Evolutionary conservation across 225 moss, liverwort and hornwort species (phyloP).

Genomic region (Straminergon stramineum): DNA sequence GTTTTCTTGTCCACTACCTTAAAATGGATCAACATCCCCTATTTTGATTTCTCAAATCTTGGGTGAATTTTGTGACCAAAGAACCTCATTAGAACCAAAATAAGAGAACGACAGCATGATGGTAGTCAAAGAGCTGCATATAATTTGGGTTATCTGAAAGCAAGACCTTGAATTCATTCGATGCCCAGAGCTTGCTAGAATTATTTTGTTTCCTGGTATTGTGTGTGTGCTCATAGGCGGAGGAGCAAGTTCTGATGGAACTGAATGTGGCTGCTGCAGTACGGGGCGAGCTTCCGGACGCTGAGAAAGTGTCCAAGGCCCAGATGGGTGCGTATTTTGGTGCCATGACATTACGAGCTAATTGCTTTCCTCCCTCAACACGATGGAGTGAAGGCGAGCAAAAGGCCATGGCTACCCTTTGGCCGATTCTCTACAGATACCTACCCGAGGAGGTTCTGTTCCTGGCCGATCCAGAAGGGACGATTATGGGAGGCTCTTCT

Average conservation of each 20-base stretch:
- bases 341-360: slow-evolving; percentile 71
- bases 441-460: slow-evolving; percentile 70
- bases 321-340: slow-evolving; percentile 86
- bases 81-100: not conserved
- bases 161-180: not conserved
- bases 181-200: not conserved
- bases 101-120: not conserved
- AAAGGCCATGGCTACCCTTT: slow-evolving; percentile 52
- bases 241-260: not conserved
- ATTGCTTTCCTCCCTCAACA: slow-evolving; percentile 51
- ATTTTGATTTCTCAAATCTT: not conserved
- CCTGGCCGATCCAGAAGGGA: slow-evolving; percentile 76
- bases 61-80: not conserved
- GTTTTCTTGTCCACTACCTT: not conserved
- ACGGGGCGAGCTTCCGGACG: slow-evolving; percentile 48
- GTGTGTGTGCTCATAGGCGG: not conserved
- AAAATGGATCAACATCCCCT: too few relatives aligned
- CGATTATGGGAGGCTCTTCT: slow-evolving; percentile 54
- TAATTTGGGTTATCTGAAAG: not conserved
- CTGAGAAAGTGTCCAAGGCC: slow-evolving; percentile 53
- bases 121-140: not conserved
- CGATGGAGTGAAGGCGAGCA: slow-evolving; percentile 78
- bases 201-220: not conserved
- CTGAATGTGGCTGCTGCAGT: slow-evolving; percentile 28
- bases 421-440: slow-evolving; percentile 43